Evolutionary conservation across 2,329 filamentous ascomycete species (phyloP), one percentile per base, ranked within the genome.

Genomic region (Talaromyces marneffei): DNA sequence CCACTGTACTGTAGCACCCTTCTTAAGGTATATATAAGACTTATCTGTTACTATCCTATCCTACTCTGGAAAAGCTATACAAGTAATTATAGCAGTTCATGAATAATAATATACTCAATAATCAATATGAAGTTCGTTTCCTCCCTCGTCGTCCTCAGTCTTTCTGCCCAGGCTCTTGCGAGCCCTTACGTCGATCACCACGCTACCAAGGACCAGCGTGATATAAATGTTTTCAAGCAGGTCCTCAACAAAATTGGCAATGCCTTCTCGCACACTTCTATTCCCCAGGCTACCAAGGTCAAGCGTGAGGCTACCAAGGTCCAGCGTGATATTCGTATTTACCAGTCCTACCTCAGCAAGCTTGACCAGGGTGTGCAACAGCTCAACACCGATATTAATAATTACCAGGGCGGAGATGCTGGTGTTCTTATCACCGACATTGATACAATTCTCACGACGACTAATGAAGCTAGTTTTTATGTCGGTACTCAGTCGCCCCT

Each of bases 391-490:
- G 66, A 67, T 55, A 63, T 72, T 64, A 64, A 63, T 35, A 40
- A 59, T 50, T 74, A 66, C 68, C 66, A 14, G 44, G 69, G 71
- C 33, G 69, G 68, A 35, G 65, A 66, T 52, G 31, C 61, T 39
- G 39, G 50, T 29, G 35, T 50, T 25, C 62, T 72, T 50, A 35
- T 66, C 61, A 12, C 31, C 12, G 63, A 65, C 29, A 71, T 70
- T 58, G n/a, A n/a, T n/a, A n/a, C n/a, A n/a, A n/a, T n/a, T 29
- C 54, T 73, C 60, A 57, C n/a, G n/a, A n/a, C n/a, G n/a, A n/a
- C n/a, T n/a, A n/a, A n/a, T n/a, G n/a, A 54, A 42, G 60, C 62
- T 60, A 72, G 72, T 66, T 67, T 66, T n/a, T n/a, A n/a, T 59
- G 31, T 52, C 31, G 72, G 72, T 60, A 66, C 67, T 64, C 54